Evolutionary conservation across 1,284 basidiomycete species (phyloP).

Genomic region (Gomphus sp.): DNA sequence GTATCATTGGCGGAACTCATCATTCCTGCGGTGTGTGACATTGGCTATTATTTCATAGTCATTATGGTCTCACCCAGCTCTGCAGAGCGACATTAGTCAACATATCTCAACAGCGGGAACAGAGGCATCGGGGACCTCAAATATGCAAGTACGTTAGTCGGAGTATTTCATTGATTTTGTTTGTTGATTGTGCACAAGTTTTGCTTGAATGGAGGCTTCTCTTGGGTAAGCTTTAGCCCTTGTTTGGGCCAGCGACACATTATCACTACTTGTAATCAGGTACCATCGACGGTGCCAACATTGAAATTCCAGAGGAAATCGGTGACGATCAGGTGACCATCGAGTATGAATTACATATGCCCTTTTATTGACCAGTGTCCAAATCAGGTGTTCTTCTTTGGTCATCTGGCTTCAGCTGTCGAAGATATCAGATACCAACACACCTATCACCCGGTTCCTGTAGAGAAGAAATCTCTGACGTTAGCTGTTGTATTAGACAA

Average conservation of each 20-base stretch:
- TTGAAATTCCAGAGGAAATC: slow-evolving; percentile 90
- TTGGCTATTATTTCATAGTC: background rate
- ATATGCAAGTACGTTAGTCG: slow-evolving; percentile 19
- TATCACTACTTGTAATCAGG: slow-evolving; percentile 9
- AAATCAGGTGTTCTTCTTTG: slow-evolving; percentile 17
- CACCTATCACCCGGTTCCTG: too few species aligned
- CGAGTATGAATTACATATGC: too few species aligned
- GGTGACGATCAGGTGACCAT: slow-evolving; percentile 61
- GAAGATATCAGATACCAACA: slow-evolving; percentile 62
- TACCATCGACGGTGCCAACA: slow-evolving; percentile 77
- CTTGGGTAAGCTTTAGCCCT: too few species aligned
- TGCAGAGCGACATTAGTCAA: too few species aligned
- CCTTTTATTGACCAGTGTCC: background rate
- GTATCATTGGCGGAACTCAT: slow-evolving; percentile 83
- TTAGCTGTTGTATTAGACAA: slow-evolving; percentile 58
- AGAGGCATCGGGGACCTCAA: too few species aligned
- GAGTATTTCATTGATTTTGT: background rate
- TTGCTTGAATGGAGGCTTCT: slow-evolving; percentile 44
- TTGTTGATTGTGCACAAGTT: slow-evolving; percentile 25
- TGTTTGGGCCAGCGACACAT: slow-evolving; percentile 21
- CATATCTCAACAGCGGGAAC: too few species aligned
- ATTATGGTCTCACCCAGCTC: background rate
- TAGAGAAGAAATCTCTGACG: too few species aligned
- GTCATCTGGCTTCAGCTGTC: slow-evolving; percentile 71
- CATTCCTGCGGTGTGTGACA: slow-evolving; percentile 70